These are phyloP conservation scores for Nicotiana tomentosiformis DNA, from an alignment of 257 asterid genomes.

Conservation along the genomic window DNA sequence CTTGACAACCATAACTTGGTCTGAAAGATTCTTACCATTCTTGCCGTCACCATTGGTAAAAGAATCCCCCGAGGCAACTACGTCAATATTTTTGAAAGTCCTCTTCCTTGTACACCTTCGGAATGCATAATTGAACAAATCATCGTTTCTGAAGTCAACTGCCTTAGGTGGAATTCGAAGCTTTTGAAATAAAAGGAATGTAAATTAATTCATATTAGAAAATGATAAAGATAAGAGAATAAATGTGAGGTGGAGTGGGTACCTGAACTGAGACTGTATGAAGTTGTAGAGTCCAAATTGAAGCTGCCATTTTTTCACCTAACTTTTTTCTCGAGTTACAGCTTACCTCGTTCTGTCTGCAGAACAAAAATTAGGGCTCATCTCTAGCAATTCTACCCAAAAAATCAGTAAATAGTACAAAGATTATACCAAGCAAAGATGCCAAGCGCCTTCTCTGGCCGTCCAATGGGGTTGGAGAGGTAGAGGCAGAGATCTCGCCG, in stretches of 20 bases:
- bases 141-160: constrained; percentile 6
- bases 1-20: constrained; percentile 21
- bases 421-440: neutral
- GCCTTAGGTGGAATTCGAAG: neutral
- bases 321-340: no score
- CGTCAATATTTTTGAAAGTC: neutral
- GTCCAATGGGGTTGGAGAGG: neutral
- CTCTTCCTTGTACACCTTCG: neutral
- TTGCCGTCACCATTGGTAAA: neutral
- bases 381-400: neutral
- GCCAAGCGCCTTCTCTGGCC: neutral
- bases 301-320: constrained; percentile 14
- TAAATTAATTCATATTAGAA: neutral
- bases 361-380: neutral
- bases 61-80: constrained; percentile 9
- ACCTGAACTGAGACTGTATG: constrained; percentile 12
- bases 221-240: neutral
- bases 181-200: neutral
- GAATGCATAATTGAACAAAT: neutral
- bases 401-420: neutral
- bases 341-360: neutral
- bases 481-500: neutral
- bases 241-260: neutral
- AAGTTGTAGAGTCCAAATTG: constrained; percentile 21
- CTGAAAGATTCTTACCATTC: constrained; percentile 11